phyloP scores from a whole-genome alignment of 2,329 filamentous ascomycete genomes.

The Beauveria caledonica region DNA sequence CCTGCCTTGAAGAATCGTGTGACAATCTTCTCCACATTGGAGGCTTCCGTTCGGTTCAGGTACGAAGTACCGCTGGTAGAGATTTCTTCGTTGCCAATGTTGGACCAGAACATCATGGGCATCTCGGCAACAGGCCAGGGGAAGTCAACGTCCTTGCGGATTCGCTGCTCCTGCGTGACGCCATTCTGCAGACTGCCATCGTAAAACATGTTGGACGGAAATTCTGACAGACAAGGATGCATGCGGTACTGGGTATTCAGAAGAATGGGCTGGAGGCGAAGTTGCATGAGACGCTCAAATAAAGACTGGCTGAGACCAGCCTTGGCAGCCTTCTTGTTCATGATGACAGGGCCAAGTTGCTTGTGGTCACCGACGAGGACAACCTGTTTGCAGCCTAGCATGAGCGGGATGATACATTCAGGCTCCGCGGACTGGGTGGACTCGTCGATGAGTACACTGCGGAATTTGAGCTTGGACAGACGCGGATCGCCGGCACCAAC shows the following conservation, averaged over 20 bases:
- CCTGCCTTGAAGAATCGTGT: slow-evolving; percentile 98
- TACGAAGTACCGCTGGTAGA: slow-evolving; percentile 97
- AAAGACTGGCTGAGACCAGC: slow-evolving; percentile 96
- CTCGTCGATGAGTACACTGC: slow-evolving; percentile 95
- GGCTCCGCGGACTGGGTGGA: slow-evolving; percentile 97
- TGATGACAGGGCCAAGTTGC: slow-evolving; percentile 95
- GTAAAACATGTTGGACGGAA: slow-evolving; percentile 99
- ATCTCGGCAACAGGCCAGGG: slow-evolving; percentile 91
- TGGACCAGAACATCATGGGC: slow-evolving; percentile 99
- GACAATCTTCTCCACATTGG: slow-evolving; percentile 97
- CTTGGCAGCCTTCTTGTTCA: slow-evolving; percentile 99
- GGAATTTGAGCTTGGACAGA: slow-evolving; percentile 94
- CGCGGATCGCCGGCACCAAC: slow-evolving; percentile 95
- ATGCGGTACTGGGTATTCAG: slow-evolving; percentile 98
- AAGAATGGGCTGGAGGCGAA: slow-evolving; percentile 84
- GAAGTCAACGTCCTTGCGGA: slow-evolving; percentile 92
- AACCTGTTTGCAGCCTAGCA: slow-evolving; percentile 95
- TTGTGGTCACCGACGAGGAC: slow-evolving; percentile 98
- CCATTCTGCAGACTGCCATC: slow-evolving; percentile 95
- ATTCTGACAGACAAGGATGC: slow-evolving; percentile 95
- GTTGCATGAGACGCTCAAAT: slow-evolving; percentile 89
- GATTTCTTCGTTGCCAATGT: slow-evolving; percentile 94
- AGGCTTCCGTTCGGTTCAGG: slow-evolving; percentile 92
- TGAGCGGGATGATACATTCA: slow-evolving; percentile 96
- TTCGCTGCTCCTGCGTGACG: slow-evolving; percentile 78